These are phyloP conservation scores for Aspergillus persii DNA, from an alignment of 2,329 filamentous ascomycete genomes.

Conservation along the genomic window DNA sequence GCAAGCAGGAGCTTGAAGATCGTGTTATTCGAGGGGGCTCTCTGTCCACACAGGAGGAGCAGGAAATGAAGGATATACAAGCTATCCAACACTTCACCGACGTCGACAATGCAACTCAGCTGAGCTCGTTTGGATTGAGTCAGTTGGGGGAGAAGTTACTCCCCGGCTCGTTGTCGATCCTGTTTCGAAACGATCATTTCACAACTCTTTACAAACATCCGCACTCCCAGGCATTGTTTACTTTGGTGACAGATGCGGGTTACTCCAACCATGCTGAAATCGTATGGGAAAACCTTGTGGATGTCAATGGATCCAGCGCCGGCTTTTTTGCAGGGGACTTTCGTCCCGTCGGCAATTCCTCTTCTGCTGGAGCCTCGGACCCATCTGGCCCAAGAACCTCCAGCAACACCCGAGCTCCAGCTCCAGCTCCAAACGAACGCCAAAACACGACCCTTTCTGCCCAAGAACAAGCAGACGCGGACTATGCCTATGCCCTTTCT, in stretches of 20 bases:
- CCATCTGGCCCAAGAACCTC: conserved; percentile 27
- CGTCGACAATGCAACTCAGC: conserved; percentile 72
- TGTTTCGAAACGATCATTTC: conserved; percentile 98
- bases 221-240: conserved; percentile 69
- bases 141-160: conserved; percentile 68
- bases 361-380: conserved; percentile 26
- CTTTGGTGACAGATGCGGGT: conserved; percentile 87
- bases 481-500: conserved; percentile 84
- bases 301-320: conserved; percentile 78
- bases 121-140: conserved; percentile 77
- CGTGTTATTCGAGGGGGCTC: conserved; percentile 63
- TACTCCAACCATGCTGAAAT: conserved; percentile 86
- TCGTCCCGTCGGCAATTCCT: conserved; percentile 67
- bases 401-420: conserved; percentile 19
- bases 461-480: conserved; percentile 67
- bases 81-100: conserved; percentile 81
- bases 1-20: conserved; percentile 81
- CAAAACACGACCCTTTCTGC: conserved; percentile 20
- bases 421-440: conserved; percentile 12
- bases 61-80: conserved; percentile 76
- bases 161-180: conserved; percentile 78
- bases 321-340: conserved; percentile 92
- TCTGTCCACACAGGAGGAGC: conserved; percentile 71
- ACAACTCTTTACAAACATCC: conserved; percentile 91
- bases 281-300: conserved; percentile 91